Percentiles rank a stretch among this genome's conserved stretches.
phyloP scores from a whole-genome alignment of 768 basidiomycete genomes.

The Pisolithus marmoratus region DNA sequence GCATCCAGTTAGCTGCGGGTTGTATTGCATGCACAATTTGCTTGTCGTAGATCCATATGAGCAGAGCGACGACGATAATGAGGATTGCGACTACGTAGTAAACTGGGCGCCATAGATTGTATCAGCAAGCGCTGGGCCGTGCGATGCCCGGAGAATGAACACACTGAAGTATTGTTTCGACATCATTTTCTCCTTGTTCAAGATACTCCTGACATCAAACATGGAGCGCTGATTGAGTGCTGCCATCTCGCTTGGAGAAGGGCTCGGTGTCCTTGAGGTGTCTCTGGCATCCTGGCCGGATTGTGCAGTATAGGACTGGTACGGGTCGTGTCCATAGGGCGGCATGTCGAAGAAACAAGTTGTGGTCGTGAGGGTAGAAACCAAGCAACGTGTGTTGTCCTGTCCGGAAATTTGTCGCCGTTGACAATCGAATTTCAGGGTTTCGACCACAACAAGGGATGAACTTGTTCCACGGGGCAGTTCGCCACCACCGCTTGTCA shows the following conservation, averaged over 20 bases:
- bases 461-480: too few species aligned
- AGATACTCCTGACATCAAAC: conserved; percentile 41
- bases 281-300: conserved; percentile 16
- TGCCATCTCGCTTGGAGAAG: conserved; percentile 54
- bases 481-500: too few species aligned
- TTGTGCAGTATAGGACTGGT: conserved; percentile 6
- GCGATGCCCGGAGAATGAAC: conserved; percentile 12
- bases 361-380: not conserved
- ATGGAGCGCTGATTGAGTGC: conserved; percentile 37
- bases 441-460: not conserved
- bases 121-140: not conserved
- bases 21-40: conserved; percentile 46
- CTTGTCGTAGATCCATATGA: conserved; percentile 59
- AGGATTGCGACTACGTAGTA: conserved; percentile 48
- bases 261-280: conserved; percentile 48
- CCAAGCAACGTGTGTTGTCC: too few species aligned
- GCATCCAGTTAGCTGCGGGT: conserved; percentile 44
- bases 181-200: conserved; percentile 47
- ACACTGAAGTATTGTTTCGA: conserved; percentile 52
- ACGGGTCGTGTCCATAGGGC: conserved; percentile 1
- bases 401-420: not conserved
- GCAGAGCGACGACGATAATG: conserved; percentile 41
- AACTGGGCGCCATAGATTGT: conserved; percentile 17
- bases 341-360: conserved; percentile 13
- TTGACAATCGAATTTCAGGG: not conserved